phyloP scores from a whole-genome alignment of 345 rosid species.

The Syzygium aromaticum region DNA sequence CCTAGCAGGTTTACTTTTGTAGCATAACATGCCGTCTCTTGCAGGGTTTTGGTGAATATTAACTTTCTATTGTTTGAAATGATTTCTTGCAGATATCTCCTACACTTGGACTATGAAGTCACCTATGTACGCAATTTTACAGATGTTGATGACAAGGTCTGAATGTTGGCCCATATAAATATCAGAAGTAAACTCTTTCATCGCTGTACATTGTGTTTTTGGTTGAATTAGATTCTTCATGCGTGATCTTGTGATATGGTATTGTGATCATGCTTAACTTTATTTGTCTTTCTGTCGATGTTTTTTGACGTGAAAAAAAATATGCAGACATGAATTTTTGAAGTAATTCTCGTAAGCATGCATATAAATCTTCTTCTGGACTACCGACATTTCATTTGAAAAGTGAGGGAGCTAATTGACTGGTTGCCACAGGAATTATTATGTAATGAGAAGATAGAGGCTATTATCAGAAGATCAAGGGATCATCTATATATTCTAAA shows the following conservation, averaged over 20 bases:
- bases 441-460: not conserved
- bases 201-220: not conserved
- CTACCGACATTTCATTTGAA: not conserved
- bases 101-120: conserved; percentile 62
- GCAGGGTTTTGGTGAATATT: not conserved
- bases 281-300: not conserved
- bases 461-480: not conserved
- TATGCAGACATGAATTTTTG: not conserved
- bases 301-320: not conserved
- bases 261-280: not conserved
- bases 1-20: not conserved
- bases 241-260: not conserved
- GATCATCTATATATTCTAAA: not conserved
- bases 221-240: not conserved
- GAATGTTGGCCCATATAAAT: not conserved
- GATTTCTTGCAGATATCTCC: conserved; percentile 49
- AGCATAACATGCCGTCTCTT: too few relatives aligned
- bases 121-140: conserved; percentile 78
- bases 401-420: not conserved
- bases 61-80: not conserved
- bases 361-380: not conserved
- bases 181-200: not conserved
- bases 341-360: not conserved
- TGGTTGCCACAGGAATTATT: not conserved
- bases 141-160: conserved; percentile 80